Conservation (phyloP, 2,329 filamentous ascomycete genomes). For the Chaetomiaceae sp. region DNA sequence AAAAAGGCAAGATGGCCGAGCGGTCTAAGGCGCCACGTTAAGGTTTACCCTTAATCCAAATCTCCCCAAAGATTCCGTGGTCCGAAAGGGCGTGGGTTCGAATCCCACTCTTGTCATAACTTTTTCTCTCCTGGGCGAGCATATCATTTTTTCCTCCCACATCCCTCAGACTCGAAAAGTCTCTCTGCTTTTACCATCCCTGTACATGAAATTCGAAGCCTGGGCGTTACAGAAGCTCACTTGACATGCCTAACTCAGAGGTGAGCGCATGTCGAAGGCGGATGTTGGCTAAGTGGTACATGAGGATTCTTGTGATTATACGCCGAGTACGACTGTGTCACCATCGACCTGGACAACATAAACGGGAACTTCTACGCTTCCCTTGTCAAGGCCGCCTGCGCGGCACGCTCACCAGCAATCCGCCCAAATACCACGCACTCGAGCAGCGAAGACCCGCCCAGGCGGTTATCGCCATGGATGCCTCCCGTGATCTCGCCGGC, state of each 20-base stretch:
- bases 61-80: conserved; percentile 18
- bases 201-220: no score
- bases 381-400: conserved; percentile 16
- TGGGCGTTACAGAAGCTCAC: no score
- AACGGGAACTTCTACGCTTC: neutral
- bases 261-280: no score
- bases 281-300: no score
- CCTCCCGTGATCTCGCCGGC: conserved; percentile 63
- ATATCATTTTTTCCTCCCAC: neutral
- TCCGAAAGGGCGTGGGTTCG: conserved; percentile 23
- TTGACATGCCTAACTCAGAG: no score
- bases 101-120: conserved; percentile 23
- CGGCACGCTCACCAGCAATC: conserved; percentile 50
- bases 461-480: conserved; percentile 58
- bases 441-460: conserved; percentile 58
- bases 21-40: conserved; percentile 25
- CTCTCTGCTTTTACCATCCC: no score
- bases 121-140: conserved; percentile 2
- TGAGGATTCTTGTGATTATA: no score
- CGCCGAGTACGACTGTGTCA: no score
- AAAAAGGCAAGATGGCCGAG: conserved; percentile 23
- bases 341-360: no score
- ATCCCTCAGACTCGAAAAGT: no score
- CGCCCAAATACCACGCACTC: conserved; percentile 63
- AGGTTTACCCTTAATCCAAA: conserved; percentile 22